Percentiles rank a stretch among this genome's conserved stretches.
These are phyloP conservation scores for Pestalotiopsis sp. DNA, from an alignment of 2,329 filamentous ascomycete species.

Conservation along the genomic window DNA sequence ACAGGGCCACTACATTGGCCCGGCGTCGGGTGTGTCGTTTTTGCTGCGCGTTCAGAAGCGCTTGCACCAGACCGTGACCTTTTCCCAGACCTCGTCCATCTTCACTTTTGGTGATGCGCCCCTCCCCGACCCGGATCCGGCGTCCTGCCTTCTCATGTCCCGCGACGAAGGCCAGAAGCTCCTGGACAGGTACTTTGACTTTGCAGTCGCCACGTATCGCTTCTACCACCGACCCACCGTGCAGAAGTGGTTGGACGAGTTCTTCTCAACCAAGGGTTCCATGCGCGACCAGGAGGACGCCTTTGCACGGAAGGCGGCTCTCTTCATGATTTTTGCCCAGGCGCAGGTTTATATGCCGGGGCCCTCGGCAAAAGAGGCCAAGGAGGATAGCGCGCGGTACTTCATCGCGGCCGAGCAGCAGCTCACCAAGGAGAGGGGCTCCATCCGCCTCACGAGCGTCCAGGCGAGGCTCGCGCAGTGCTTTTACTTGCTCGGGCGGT, in stretches of 20 bases:
- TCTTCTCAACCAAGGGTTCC: slow-evolving; percentile 44
- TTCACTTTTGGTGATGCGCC: slow-evolving; percentile 53
- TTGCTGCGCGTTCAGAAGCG: slow-evolving; percentile 50
- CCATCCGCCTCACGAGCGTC: slow-evolving; percentile 28
- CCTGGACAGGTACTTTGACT: slow-evolving; percentile 42
- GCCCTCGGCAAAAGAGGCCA: not conserved
- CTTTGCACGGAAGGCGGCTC: slow-evolving; percentile 35
- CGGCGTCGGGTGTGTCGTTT: slow-evolving; percentile 49
- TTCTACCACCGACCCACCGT: slow-evolving; percentile 44
- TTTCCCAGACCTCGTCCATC: slow-evolving; percentile 42
- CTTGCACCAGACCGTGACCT: slow-evolving; percentile 40
- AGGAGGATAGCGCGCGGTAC: slow-evolving; percentile 14
- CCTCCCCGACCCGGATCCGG: slow-evolving; percentile 43
- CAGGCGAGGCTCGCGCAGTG: slow-evolving; percentile 39
- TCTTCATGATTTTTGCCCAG: slow-evolving; percentile 50
- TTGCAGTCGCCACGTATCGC: slow-evolving; percentile 42
- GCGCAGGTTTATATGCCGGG: slow-evolving; percentile 40
- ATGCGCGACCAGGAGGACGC: slow-evolving; percentile 41
- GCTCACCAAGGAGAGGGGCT: slow-evolving; percentile 26
- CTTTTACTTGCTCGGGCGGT: slow-evolving; percentile 44
- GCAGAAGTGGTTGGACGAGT: slow-evolving; percentile 44
- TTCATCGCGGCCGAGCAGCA: slow-evolving; percentile 26
- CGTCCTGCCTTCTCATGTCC: slow-evolving; percentile 42
- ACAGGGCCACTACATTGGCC: slow-evolving; percentile 49
- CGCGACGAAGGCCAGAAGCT: slow-evolving; percentile 28